Evolutionary conservation across 176 grass and related monocot genomes (phyloP), one percentile per base, ranked within the genome.

Genomic region (Cymbopogon citratus): DNA sequence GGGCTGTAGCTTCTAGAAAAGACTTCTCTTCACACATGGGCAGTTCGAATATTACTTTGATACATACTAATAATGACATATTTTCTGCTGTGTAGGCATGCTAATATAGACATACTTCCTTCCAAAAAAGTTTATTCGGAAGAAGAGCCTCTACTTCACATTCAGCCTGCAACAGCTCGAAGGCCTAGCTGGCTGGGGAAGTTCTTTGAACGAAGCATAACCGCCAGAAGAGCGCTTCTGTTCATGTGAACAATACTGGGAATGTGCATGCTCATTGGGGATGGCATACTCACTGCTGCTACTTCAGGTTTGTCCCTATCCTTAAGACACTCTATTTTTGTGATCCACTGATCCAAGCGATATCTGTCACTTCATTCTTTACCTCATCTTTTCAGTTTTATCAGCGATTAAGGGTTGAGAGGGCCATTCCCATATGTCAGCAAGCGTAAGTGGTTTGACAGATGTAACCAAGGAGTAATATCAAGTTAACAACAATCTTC

Each of bases 201-300:
- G 69, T 91, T 89, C 77, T 76, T 97, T 28, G 86, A 97, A 68
- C 69, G 28, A 85, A 97, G 94, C 78, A 77, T 91, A 64, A 76
- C 79, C 81, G 83, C 86, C 68, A 88, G 91, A 91, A 97, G 94
- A 74, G 82, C 77, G 33, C 81, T 97, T 57, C 79, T 97, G 43
- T 93, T 97, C 62, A 69, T 97, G 54, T n/a, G n/a, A n/a, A 78
- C 86, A 39, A 89, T 97, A 69, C 45, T 97, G n/a, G 94, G 94
- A 31, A 90, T 91, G 83, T 97, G 94, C 74, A 97, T 93, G 94
- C 86, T 97, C 41, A 97, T 93, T 64, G 91, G 91, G 81, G 94
- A 91, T 89, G 94, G 94, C 51, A 93, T 97, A 83, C 88, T 97
- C 28, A 97, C 94, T 64, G 88, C 94, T 69, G 91, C 94, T 59